Evolutionary conservation across 2,329 filamentous ascomycete species (phyloP), one percentile per base, ranked within the genome.

Genomic region (Kalmusia sp.): DNA sequence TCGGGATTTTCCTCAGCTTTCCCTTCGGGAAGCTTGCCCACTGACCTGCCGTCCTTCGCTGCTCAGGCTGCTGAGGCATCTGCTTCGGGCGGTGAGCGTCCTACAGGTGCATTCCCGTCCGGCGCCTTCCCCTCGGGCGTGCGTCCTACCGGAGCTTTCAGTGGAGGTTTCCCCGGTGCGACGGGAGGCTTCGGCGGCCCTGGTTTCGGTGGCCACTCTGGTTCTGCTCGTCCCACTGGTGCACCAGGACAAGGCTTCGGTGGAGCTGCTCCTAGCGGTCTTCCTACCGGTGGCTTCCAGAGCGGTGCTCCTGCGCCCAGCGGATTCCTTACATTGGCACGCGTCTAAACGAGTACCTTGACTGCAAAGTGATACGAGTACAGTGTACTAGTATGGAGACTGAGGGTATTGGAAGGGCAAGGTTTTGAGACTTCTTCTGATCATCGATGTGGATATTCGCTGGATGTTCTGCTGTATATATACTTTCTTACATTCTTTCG

Each of bases 391-490:
- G 14, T 28, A 3, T 5, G 25, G 24, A 14, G 2, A n/a, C n/a
- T 24, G 24, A 21, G n/a, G 25, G 6, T 12, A 3, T 39, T 21
- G 25, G 8, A 28, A 30, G 5, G 21, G 12, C 39, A 14, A 4
- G 25, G 15, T 43, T n/a, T n/a, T n/a, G n/a, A n/a, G n/a, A n/a
- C n/a, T n/a, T n/a, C n/a, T n/a, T n/a, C n/a, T n/a, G n/a, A n/a
- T n/a, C n/a, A n/a, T n/a, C n/a, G 38, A 11, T 21, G 25, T 31
- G 25, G n/a, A 30, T 21, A 15, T 24, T n/a, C 19, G 39, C n/a
- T 43, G 39, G 25, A 43, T 31, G 15, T 43, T 43, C 25, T 11
- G 15, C 14, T 30, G 39, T 43, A 31, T 14, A 43, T 43, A 43
- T 43, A 43, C 25, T 21, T 43, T 43, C 39, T 30, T 43, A 21